Conservation (phyloP, 1,139 yeast genomes). For the Hanseniaspora gamundiae region DNA sequence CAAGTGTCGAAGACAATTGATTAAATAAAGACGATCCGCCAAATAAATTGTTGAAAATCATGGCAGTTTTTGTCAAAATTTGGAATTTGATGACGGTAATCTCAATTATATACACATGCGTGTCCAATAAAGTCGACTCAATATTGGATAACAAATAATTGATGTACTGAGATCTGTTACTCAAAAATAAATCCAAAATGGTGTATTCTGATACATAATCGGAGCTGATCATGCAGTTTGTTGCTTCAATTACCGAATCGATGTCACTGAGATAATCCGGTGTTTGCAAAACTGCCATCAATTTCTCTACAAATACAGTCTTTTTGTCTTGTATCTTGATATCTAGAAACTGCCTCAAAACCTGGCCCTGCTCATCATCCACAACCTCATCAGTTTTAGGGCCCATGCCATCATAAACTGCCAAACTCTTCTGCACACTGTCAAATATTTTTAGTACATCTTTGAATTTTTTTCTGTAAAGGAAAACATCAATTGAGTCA, state of each 20-base stretch:
- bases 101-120: slow-evolving; percentile 43
- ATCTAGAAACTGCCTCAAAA: slow-evolving; percentile 30
- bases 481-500: slow-evolving; percentile 21
- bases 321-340: slow-evolving; percentile 32
- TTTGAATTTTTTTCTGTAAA: slow-evolving; percentile 19
- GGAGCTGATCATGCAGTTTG: slow-evolving; percentile 31
- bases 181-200: slow-evolving; percentile 38
- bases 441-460: slow-evolving; percentile 16
- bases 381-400: slow-evolving; percentile 6
- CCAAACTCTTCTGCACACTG: neutral
- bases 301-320: slow-evolving; percentile 17
- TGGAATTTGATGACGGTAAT: slow-evolving; percentile 50
- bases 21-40: slow-evolving; percentile 20
- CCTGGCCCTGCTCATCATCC: slow-evolving; percentile 26
- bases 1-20: slow-evolving; percentile 31
- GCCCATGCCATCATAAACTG: neutral
- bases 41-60: slow-evolving; percentile 35
- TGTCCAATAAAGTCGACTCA: slow-evolving; percentile 40
- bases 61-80: slow-evolving; percentile 37
- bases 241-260: slow-evolving; percentile 22
- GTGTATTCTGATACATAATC: slow-evolving; percentile 28
- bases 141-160: slow-evolving; percentile 34
- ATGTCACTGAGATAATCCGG: slow-evolving; percentile 18
- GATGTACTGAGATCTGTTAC: slow-evolving; percentile 34
- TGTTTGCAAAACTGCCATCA: slow-evolving; percentile 25